Percentiles rank a stretch among this genome's conserved stretches.
Conservation (phyloP, 139 green algal genomes). For the Chlamydomonas sphaeroides region DNA sequence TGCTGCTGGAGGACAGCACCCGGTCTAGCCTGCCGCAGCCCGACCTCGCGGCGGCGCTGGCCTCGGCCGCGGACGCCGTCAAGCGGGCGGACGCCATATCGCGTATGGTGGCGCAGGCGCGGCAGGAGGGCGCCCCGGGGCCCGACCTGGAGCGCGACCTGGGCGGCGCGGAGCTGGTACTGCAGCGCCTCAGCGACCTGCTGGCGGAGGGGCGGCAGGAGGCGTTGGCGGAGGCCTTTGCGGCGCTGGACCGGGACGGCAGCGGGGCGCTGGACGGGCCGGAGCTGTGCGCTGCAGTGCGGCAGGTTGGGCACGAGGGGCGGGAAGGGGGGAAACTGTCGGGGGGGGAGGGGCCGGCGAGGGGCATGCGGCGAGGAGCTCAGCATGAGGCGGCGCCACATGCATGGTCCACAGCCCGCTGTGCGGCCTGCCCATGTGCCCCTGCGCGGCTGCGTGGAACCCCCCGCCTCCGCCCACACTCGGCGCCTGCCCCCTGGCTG, state of each 20-base stretch:
- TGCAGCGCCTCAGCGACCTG: not conserved
- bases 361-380: too few relatives aligned
- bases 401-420: too few relatives aligned
- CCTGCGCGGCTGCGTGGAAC: not conserved
- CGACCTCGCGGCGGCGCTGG: too few relatives aligned
- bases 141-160: not conserved
- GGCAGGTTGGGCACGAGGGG: not conserved
- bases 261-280: constrained; percentile 22
- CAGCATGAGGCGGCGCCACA: too few relatives aligned
- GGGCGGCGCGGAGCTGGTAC: constrained; percentile 9
- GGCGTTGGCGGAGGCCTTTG: not conserved
- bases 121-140: not conserved
- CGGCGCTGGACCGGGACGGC: not conserved
- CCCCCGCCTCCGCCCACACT: not conserved
- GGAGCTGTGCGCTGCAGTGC: constrained; percentile 13
- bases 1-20: too few relatives aligned
- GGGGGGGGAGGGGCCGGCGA: too few relatives aligned
- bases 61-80: too few relatives aligned
- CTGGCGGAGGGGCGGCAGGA: not conserved
- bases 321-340: not conserved
- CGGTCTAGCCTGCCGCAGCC: too few relatives aligned
- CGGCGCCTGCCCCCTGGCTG: too few relatives aligned
- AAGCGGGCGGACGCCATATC: not conserved
- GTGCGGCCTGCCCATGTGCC: too few relatives aligned
- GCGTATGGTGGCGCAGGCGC: not conserved